Evolutionary conservation across 2,329 filamentous ascomycete genomes (phyloP).

Genomic region (Incumbomyces lentus): DNA sequence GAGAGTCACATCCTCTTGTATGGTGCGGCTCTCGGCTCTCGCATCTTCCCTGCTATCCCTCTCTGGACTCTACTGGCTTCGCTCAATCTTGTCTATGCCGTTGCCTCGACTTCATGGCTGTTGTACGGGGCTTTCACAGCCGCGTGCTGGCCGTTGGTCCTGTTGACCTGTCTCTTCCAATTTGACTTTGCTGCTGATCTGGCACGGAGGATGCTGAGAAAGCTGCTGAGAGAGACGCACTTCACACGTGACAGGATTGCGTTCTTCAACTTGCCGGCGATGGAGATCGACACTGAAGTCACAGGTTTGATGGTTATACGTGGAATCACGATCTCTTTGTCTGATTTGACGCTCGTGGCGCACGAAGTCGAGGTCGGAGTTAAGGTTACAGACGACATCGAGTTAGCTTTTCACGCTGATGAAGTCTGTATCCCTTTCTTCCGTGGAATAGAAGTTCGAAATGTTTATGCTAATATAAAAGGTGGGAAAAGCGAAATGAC

Average conservation of each 20-base stretch:
- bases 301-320: conserved; percentile 43
- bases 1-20: conserved; percentile 11
- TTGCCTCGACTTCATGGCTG: conserved; percentile 44
- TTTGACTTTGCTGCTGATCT: conserved; percentile 32
- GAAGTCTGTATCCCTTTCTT: conserved; percentile 40
- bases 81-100: conserved; percentile 37
- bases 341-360: conserved; percentile 39
- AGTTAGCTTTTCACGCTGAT: conserved; percentile 42
- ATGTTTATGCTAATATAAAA: conserved; percentile 46
- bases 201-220: conserved; percentile 28
- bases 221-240: conserved; percentile 34
- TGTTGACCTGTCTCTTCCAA: conserved; percentile 38
- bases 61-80: conserved; percentile 39
- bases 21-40: conserved; percentile 25
- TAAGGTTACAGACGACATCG: conserved; percentile 43
- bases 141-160: conserved; percentile 33
- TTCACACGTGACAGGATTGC: conserved; percentile 44
- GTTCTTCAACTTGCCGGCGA: conserved; percentile 39
- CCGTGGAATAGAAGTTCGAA: conserved; percentile 40
- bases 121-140: conserved; percentile 35
- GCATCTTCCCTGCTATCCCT: conserved; percentile 35
- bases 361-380: conserved; percentile 46
- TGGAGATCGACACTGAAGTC: conserved; percentile 46
- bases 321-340: conserved; percentile 43
- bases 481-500: conserved; percentile 43